Conservation (phyloP, 2,329 filamentous ascomycete species). For the Monosporascus cannonballus region DNA sequence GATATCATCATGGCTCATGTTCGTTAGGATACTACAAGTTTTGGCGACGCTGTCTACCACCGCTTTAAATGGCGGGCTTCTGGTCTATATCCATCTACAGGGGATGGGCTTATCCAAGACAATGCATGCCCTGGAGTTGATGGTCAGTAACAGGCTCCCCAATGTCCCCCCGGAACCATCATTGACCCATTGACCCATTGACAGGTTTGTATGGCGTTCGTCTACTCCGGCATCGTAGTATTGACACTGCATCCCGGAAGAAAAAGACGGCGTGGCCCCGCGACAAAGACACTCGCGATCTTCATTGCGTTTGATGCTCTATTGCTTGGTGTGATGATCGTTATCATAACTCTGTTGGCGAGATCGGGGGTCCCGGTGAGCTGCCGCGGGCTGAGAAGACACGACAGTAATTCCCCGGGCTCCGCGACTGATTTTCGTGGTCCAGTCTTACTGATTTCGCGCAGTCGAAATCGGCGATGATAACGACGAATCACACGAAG, state of each 20-base stretch:
- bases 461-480: conserved; percentile 6
- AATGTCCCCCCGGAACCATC: neutral
- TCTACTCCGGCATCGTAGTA: conserved; percentile 27
- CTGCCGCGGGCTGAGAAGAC: conserved; percentile 26
- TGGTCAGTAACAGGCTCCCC: conserved; percentile 22
- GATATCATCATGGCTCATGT: conserved; percentile 28
- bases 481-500: conserved; percentile 8
- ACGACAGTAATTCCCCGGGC: conserved; percentile 11
- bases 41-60: conserved; percentile 23
- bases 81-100: conserved; percentile 23
- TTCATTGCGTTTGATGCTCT: conserved; percentile 26
- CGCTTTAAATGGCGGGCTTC: conserved; percentile 29
- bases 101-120: conserved; percentile 18
- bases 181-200: conserved; percentile 12
- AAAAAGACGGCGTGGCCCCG: conserved; percentile 12
- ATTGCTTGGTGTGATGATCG: conserved; percentile 24
- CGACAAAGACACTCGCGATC: conserved; percentile 16
- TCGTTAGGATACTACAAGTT: conserved; percentile 26
- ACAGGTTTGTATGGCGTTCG: conserved; percentile 23
- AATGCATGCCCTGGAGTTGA: conserved; percentile 27
- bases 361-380: conserved; percentile 26
- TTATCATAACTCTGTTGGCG: conserved; percentile 28
- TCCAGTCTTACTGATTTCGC: conserved; percentile 1
- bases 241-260: conserved; percentile 24
- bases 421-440: neutral